Percentiles rank a stretch among this genome's conserved stretches.
These are phyloP conservation scores for Claviceps purpurea DNA, from an alignment of 2,329 filamentous ascomycete species.

Conservation along the genomic window DNA sequence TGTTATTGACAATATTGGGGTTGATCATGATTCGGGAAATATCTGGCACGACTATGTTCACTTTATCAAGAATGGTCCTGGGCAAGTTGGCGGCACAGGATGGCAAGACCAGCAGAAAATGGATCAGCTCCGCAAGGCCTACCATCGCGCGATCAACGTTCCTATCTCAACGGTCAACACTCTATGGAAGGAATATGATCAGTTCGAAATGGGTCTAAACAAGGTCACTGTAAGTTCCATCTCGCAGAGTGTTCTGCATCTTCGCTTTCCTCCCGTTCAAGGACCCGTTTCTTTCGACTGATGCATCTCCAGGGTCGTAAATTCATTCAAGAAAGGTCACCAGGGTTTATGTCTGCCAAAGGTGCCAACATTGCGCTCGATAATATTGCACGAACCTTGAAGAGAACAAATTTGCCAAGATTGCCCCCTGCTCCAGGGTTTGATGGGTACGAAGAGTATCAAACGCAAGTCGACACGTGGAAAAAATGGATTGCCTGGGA, in stretches of 20 bases:
- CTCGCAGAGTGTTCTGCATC: background rate
- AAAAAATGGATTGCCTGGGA: conserved; percentile 93
- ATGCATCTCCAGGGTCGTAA: conserved; percentile 62
- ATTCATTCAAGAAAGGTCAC: conserved; percentile 83
- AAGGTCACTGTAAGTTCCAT: conserved; percentile 63
- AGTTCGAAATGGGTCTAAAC: conserved; percentile 88
- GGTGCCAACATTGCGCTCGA: conserved; percentile 83
- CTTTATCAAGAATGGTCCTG: conserved; percentile 80
- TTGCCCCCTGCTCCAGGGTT: conserved; percentile 76
- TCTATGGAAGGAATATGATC: conserved; percentile 95
- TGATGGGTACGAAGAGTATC: conserved; percentile 73
- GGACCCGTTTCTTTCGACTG: background rate
- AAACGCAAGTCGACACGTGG: conserved; percentile 77
- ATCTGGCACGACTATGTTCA: conserved; percentile 94
- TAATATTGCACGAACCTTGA: conserved; percentile 66
- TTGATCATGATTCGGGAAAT: conserved; percentile 77
- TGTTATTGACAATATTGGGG: conserved; percentile 76
- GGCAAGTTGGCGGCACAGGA: conserved; percentile 66
- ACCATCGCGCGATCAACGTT: conserved; percentile 77
- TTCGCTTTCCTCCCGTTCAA: background rate
- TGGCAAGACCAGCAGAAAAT: conserved; percentile 99
- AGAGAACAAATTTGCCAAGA: conserved; percentile 63
- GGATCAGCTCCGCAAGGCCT: conserved; percentile 82
- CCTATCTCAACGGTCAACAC: conserved; percentile 72
- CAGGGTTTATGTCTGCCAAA: conserved; percentile 90